A percentile compares a stretch with the other conserved stretches of the same genome.
Evolutionary conservation across 1,139 yeast genomes (phyloP).

Genomic region (Zygosaccharomyces sapae): DNA sequence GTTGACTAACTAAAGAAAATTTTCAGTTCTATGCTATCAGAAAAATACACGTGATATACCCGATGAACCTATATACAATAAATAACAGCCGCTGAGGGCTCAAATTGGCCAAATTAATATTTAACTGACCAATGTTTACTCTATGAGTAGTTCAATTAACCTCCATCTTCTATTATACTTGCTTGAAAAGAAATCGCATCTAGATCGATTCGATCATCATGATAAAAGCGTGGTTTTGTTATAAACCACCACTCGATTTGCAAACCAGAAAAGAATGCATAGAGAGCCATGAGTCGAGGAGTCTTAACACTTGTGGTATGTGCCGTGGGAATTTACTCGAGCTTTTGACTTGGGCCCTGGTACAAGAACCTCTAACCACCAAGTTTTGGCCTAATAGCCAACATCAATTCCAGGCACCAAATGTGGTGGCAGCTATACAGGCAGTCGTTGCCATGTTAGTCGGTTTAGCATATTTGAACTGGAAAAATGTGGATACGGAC

Average conservation of each 20-base stretch:
- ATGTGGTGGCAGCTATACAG: conserved; percentile 70
- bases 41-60: too few species aligned
- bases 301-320: conserved; percentile 44
- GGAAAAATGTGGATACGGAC: conserved; percentile 34
- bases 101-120: too few species aligned
- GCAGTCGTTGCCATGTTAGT: conserved; percentile 65
- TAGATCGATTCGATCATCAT: not conserved
- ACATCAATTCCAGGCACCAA: conserved; percentile 65
- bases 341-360: conserved; percentile 88
- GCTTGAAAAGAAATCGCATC: too few species aligned
- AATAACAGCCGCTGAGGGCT: too few species aligned
- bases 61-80: too few species aligned
- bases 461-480: conserved; percentile 56
- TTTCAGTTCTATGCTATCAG: too few species aligned
- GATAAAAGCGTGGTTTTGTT: too few species aligned
- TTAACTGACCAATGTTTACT: too few species aligned
- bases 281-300: conserved; percentile 7
- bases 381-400: conserved; percentile 65
- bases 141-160: too few species aligned
- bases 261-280: not conserved
- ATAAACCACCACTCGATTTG: too few species aligned
- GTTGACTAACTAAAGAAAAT: not conserved
- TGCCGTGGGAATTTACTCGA: conserved; percentile 70
- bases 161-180: too few species aligned
- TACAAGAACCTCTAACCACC: conserved; percentile 84